Evolutionary conservation across 1,284 basidiomycete genomes (phyloP), one percentile per base, ranked within the genome.

Genomic region (Porodaedalea pini): DNA sequence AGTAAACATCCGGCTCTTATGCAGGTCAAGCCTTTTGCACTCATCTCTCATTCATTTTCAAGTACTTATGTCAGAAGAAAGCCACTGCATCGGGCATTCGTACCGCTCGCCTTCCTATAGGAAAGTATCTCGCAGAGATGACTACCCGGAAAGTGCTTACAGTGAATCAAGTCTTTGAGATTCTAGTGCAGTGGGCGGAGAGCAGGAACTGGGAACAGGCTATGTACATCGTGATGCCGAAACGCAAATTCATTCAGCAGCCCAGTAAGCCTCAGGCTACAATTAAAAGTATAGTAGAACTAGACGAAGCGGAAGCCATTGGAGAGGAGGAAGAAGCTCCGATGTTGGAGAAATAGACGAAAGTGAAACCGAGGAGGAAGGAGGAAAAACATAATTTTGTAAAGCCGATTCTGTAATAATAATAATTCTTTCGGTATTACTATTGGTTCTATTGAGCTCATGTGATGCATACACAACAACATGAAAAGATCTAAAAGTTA

Each of bases 141-240:
- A 82, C 86, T 17, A 94, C 94, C 2, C 85, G 97, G 57, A 98
- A 98, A 68, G 94, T 99, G 25, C 77, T 99, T 61, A 99, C 97
- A 0, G 94, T 99, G 55, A 99, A 99, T 68, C 96, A 98, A 70
- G 88, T 92, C 15, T 92, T 95, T 67, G 93, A 97, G 70, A 98
- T 99, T 64, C 78, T 99, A 57, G 71, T 94, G 7, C 86, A 88
- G 63, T 99, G 94, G 90, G 80, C 88, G n/a, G 86, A 89, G 64
- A 83, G 82, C 10, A 79, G 80, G 60, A 79, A 90, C 64, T 98
- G 94, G 94, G 83, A 88, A 66, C 72, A 83, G 54, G 91, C 94
- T 0, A 80, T 99, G 56, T 84, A 89, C 68, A 77, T 83, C 13
- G 90, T 95, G 48, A 90, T 98, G 61, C 95, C 95, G 0, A 87